phyloP scores from a whole-genome alignment of 2,329 filamentous ascomycete species.

The Sphaerulina vaccinii region DNA sequence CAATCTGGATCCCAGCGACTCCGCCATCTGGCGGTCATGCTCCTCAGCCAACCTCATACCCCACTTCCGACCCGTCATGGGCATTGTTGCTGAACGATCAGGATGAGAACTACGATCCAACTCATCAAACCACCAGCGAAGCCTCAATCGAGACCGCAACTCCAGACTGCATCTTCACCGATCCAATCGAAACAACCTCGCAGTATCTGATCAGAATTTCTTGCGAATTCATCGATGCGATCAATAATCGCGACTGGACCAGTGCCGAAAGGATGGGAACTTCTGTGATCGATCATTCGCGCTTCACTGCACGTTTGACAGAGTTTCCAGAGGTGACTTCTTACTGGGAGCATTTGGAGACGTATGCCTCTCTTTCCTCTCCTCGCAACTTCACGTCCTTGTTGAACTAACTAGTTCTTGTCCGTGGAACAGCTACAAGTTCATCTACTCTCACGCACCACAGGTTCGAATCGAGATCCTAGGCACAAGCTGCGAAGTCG shows the following conservation, averaged over 20 bases:
- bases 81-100: background rate
- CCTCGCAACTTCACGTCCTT: background rate
- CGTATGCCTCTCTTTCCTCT: background rate
- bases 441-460: conserved; percentile 10
- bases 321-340: conserved; percentile 10
- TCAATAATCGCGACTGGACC: conserved; percentile 16
- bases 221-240: conserved; percentile 13
- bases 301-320: conserved; percentile 10
- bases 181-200: conserved; percentile 1
- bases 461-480: conserved; percentile 11
- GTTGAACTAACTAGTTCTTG: no score
- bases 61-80: background rate
- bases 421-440: conserved; percentile 12
- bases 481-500: conserved; percentile 7
- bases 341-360: conserved; percentile 16
- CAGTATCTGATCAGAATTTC: conserved; percentile 11
- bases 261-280: conserved; percentile 7
- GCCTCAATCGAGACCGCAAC: conserved; percentile 11
- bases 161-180: conserved; percentile 4
- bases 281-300: conserved; percentile 11
- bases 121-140: conserved; percentile 10
- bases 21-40: conserved; percentile 5
- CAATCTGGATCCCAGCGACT: conserved; percentile 10
- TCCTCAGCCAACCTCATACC: background rate
- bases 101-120: conserved; percentile 1